A percentile compares a stretch with the other conserved stretches of the same genome.
These are phyloP conservation scores for Geosiphon pyriformis DNA, from an alignment of 192 early-diverging fungal genomes.

Conservation along the genomic window DNA sequence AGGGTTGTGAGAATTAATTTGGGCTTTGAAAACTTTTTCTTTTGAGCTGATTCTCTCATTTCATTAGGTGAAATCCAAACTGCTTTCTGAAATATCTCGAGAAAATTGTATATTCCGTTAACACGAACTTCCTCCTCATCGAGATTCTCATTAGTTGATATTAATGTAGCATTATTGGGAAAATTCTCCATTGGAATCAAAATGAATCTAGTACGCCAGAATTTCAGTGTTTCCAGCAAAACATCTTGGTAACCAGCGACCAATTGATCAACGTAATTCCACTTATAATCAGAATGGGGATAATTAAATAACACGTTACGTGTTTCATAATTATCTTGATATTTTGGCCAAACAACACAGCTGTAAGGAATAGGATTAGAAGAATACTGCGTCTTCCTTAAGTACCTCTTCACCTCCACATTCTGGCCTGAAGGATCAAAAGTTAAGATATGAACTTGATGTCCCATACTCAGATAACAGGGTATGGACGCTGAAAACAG, in stretches of 20 bases:
- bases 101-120: conserved; percentile 77
- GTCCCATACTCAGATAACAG: conserved; percentile 82
- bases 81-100: conserved; percentile 73
- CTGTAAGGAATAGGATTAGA: conserved; percentile 58
- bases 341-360: conserved; percentile 83
- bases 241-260: conserved; percentile 84
- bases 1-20: conserved; percentile 34
- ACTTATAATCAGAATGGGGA: conserved; percentile 76
- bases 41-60: conserved; percentile 25
- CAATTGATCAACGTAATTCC: conserved; percentile 91
- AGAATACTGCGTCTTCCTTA: conserved; percentile 59
- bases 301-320: conserved; percentile 66
- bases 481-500: conserved; percentile 32
- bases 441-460: conserved; percentile 83
- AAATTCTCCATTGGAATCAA: conserved; percentile 76
- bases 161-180: conserved; percentile 41
- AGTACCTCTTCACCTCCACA: conserved; percentile 85
- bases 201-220: conserved; percentile 87
- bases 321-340: conserved; percentile 53
- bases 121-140: conserved; percentile 87
- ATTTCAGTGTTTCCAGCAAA: conserved; percentile 70
- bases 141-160: conserved; percentile 52
- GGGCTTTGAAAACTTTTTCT: conserved; percentile 33
- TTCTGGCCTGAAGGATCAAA: conserved; percentile 55
- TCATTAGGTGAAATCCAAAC: conserved; percentile 45